Conservation (phyloP, 257 asterid species). For the Fraxinus quadrangulata region DNA sequence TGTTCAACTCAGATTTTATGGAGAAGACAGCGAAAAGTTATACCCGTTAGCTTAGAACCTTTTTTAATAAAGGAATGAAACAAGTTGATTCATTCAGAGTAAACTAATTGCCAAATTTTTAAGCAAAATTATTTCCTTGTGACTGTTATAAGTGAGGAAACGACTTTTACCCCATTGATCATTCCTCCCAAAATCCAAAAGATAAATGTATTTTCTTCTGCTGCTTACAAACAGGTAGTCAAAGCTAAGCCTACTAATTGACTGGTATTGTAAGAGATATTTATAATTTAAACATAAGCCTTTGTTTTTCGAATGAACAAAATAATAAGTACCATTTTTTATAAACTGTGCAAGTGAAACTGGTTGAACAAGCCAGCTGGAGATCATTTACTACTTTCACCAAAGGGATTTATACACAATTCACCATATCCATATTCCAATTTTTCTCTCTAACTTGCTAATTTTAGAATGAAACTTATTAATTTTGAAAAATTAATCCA, state of each 20-base stretch:
- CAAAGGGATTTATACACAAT: constrained; percentile 9
- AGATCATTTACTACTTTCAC: constrained; percentile 1
- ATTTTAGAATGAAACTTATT: not conserved
- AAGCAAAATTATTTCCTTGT: constrained; percentile 1
- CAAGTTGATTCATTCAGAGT: not conserved
- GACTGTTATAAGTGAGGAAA: not conserved
- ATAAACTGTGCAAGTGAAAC: not conserved
- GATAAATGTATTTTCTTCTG: not conserved
- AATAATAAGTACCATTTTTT: not conserved
- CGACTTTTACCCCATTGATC: not conserved
- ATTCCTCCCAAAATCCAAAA: not conserved
- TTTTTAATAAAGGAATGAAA: not conserved
- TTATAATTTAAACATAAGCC: not conserved
- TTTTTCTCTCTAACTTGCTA: not conserved
- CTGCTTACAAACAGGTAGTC: constrained; percentile 10
- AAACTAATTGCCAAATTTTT: not conserved
- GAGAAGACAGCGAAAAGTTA: not conserved
- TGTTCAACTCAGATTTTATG: not conserved
- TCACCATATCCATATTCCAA: constrained; percentile 1
- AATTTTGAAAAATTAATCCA: not conserved
- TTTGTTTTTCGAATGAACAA: constrained; percentile 2
- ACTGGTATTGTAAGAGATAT: not conserved
- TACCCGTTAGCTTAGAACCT: not conserved
- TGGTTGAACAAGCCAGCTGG: constrained; percentile 20
- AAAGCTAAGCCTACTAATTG: constrained; percentile 9